A percentile compares a stretch with the other conserved stretches of the same genome.
These are phyloP conservation scores for Aspergillus carbonarius DNA, from an alignment of 2,329 filamentous ascomycete genomes.

Conservation along the genomic window DNA sequence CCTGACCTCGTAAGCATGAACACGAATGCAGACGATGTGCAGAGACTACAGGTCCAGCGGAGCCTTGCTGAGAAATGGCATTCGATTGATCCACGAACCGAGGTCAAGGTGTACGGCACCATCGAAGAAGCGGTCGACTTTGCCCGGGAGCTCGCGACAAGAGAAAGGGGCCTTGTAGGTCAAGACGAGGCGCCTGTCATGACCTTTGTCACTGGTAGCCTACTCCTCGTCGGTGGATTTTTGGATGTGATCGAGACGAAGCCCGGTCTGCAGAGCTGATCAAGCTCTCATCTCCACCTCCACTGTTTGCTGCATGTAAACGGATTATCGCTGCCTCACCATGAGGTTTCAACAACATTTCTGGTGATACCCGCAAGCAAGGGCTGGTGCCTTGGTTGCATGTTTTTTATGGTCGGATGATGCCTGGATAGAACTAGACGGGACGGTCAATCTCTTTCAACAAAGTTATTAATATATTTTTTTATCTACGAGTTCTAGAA, in stretches of 20 bases:
- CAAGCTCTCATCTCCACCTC: slow-evolving; percentile 5
- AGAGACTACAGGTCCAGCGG: slow-evolving; percentile 65
- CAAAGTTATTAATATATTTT: background rate
- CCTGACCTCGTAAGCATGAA: slow-evolving; percentile 65
- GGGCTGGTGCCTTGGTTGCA: slow-evolving; percentile 15
- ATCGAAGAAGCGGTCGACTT: slow-evolving; percentile 68
- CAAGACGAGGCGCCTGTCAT: slow-evolving; percentile 51
- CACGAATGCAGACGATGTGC: slow-evolving; percentile 58
- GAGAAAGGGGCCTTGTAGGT: slow-evolving; percentile 28
- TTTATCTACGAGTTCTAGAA: background rate
- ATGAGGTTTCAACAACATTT: slow-evolving; percentile 22
- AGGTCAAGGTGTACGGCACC: slow-evolving; percentile 61
- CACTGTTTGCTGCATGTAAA: background rate
- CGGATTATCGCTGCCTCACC: background rate
- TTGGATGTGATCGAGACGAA: slow-evolving; percentile 67
- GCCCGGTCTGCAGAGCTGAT: slow-evolving; percentile 18
- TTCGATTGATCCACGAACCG: slow-evolving; percentile 52
- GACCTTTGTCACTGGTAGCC: slow-evolving; percentile 75
- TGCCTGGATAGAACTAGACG: background rate
- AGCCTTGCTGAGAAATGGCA: slow-evolving; percentile 62
- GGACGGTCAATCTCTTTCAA: slow-evolving; percentile 2
- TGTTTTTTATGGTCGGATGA: background rate
- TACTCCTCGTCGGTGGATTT: slow-evolving; percentile 79
- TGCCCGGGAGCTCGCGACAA: slow-evolving; percentile 49
- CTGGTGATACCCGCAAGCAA: slow-evolving; percentile 15